Base-by-base conservation (phyloP, 192 early-diverging fungal species). In the Entomortierella parvispora region DNA sequence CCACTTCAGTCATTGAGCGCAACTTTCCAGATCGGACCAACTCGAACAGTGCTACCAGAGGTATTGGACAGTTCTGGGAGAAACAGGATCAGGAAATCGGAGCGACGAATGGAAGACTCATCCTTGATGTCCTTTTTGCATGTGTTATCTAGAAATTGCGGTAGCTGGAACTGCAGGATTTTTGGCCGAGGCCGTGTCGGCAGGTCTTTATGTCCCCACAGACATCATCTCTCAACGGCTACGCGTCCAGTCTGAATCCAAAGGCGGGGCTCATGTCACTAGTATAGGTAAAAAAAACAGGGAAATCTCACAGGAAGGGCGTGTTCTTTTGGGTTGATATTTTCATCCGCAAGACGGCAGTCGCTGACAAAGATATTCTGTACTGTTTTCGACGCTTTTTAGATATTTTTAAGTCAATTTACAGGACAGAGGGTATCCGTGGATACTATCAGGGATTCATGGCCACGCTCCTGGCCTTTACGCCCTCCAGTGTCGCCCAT, bases 131-230 rank as follows among this genome's bases (percentile, higher is more conserved):
- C 28, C 32, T 43, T 45, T 45, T 48, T 62, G n/a, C 43, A 2
- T 33, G 11, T 18, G 29, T 15, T 1, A 33, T 37, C 23, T 53
- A 75, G 72, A 76, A 65, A 51, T 76, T 14, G 72, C 72, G 7
- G 72, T 76, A 9, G 72, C 72, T 15, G 72, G 72, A 45, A 65
- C 72, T 25, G 72, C 72, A 33, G 72, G 72, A 57, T 76, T 76
- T 42, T 34, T 76, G 45, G 72, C 72, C 14, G 72, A 76, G 46
- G 60, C 65, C 14, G 28, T 76, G 7, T 67, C 72, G 6, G 72
- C 72, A 2, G n/a, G 29, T 32, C 32, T 76, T 0, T 76, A 76
- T 44, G 72, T 76, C 28, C 72, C 72, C 25, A 76, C 72, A 26
- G 72, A 76, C n/a, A 76, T 76, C 37, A 68, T 76, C 23, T 76